Percentiles rank a stretch among this genome's conserved stretches.
Evolutionary conservation across 2,329 filamentous ascomycete genomes (phyloP).

Genomic region (Colletotrichum magnum): DNA sequence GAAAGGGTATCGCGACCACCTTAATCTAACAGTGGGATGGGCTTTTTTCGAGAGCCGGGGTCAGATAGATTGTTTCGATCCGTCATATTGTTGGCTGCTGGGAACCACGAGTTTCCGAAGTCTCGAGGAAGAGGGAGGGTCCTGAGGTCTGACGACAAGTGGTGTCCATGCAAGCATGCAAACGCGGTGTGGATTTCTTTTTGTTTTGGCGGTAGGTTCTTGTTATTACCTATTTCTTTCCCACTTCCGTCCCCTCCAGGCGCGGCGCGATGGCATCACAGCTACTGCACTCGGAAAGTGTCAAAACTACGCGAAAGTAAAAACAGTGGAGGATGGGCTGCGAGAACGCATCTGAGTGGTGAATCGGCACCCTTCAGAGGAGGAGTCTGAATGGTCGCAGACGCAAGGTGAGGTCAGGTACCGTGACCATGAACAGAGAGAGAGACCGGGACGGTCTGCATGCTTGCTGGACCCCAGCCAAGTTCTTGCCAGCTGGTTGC

Average conservation of each 20-base stretch:
- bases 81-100: neutral
- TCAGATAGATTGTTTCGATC: neutral
- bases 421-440: neutral
- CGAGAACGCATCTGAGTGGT: slow-evolving; percentile 11
- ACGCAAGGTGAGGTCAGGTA: slow-evolving; percentile 10
- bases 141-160: neutral
- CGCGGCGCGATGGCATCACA: slow-evolving; percentile 29
- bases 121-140: neutral
- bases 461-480: neutral
- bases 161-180: no score
- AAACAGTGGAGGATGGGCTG: slow-evolving; percentile 30
- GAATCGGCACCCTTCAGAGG: neutral
- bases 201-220: no score
- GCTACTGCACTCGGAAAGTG: slow-evolving; percentile 30
- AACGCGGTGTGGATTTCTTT: no score
- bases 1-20: slow-evolving; percentile 20
- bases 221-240: no score
- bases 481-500: neutral
- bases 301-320: slow-evolving; percentile 33
- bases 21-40: slow-evolving; percentile 25
- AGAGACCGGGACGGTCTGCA: neutral
- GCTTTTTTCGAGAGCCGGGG: slow-evolving; percentile 6
- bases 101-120: neutral
- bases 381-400: slow-evolving; percentile 18
- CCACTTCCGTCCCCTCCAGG: neutral